Conservation (phyloP, 2,329 filamentous ascomycete species). For the Aspergillus brunneoviolaceus region DNA sequence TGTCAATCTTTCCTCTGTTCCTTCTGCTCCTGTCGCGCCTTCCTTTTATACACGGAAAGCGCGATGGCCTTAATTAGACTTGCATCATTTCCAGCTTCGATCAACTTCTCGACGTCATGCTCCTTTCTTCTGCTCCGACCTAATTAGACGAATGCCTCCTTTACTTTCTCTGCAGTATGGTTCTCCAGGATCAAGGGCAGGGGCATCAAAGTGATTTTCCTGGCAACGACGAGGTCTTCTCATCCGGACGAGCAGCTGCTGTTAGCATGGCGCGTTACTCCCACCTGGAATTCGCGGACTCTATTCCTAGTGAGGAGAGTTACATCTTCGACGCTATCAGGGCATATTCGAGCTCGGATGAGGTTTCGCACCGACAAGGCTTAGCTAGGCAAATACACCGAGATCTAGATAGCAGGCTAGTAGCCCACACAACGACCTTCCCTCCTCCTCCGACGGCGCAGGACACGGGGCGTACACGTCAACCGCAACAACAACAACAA, state of each 20-base stretch:
- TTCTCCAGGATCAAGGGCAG: not conserved
- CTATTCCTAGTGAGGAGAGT: conserved; percentile 35
- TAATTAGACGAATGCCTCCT: no score
- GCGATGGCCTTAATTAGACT: not conserved
- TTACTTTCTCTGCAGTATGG: not conserved
- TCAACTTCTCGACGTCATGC: not conserved
- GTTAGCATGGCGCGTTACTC: not conserved
- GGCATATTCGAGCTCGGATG: conserved; percentile 30
- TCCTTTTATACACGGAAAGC: not conserved
- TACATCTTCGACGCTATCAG: conserved; percentile 41
- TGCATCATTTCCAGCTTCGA: not conserved
- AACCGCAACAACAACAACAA: not conserved
- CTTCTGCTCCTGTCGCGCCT: not conserved
- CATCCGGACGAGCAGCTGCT: not conserved
- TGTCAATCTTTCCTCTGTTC: not conserved
- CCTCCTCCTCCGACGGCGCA: conserved; percentile 18
- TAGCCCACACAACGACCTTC: conserved; percentile 32
- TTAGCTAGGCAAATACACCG: conserved; percentile 11
- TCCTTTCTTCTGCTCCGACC: not conserved
- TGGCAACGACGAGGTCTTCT: not conserved
- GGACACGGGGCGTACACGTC: not conserved
- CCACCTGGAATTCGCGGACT: conserved; percentile 23
- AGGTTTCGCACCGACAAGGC: conserved; percentile 11
- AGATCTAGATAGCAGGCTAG: conserved; percentile 24
- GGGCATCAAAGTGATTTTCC: not conserved